Base-by-base conservation (phyloP, 306 rosid genomes). In the Pyrus pyrifolia region DNA sequence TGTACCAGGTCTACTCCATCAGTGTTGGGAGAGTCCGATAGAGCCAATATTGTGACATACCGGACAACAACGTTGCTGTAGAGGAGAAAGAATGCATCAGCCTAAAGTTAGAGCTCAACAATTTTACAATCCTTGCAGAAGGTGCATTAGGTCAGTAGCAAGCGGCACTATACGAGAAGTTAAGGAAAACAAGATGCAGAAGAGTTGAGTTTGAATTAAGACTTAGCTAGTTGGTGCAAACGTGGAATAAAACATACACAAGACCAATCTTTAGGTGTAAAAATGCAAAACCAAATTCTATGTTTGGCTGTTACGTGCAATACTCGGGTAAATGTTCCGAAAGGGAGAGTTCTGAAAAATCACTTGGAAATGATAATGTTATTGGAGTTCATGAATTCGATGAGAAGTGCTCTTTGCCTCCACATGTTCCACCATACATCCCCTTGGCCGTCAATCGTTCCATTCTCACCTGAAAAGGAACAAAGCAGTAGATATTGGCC, bases 301-400 rank as follows among this genome's bases (percentile, higher is more conserved):
- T 25, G 15, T 38, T 23, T 6, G 35, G 27, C 29, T 42, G 22
- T 78, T 89, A 95, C 97, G 92, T 91, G 96, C 93, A 83, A 76
- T 96, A 96, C 84, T 92, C 97, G 97, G 99, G 80, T 96, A 97
- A 70, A 92, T 86, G 84, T 96, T 96, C 99, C 99, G 90, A 83
- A 96, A 91, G 65, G 99, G 97, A 40, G 99, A 92, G 80, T 96
- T 81, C 86, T 74, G 86, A 76, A 96, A 89, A 79, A 91, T 81
- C 79, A 92, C 91, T 75, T 85, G 23, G 98, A 88, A 76, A 95
- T 92, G 73, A 92, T 77, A 76, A 96, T 91, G 79, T 91, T 67
- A 59, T 51, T 80, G 21, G 98, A 92, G 77, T 91, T 96, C 57
- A 92, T 11, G 81, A 95, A 92, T 72, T 95, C 98, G 52, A 92